Conservation (phyloP, 257 asterid species). For the Rauvolfia tetraphylla region DNA sequence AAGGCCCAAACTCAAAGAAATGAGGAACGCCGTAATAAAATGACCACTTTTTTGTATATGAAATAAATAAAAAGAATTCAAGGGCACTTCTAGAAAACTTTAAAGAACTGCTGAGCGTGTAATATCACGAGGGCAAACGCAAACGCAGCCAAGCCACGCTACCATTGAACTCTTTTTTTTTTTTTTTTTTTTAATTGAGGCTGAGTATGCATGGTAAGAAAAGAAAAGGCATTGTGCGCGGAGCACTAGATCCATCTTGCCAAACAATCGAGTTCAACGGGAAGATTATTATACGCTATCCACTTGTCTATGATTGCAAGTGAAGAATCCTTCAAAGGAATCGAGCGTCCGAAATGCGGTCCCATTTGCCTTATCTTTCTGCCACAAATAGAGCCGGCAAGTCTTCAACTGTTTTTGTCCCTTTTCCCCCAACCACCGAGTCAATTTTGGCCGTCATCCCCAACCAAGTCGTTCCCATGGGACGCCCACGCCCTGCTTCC, state of each 20-base stretch:
- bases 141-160: too few relatives aligned
- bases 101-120: too few relatives aligned
- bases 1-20: too few relatives aligned
- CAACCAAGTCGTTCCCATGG: constrained; percentile 17
- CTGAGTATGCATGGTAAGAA: too few relatives aligned
- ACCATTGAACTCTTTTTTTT: too few relatives aligned
- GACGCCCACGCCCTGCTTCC: not conserved
- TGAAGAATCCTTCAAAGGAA: not conserved
- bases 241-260: not conserved
- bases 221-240: too few relatives aligned
- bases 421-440: constrained; percentile 23
- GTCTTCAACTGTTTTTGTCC: constrained; percentile 27
- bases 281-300: not conserved
- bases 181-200: too few relatives aligned
- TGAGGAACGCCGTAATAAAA: too few relatives aligned
- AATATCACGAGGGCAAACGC: too few relatives aligned
- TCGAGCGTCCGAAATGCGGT: constrained; percentile 5
- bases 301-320: not conserved
- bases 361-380: constrained; percentile 28
- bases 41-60: too few relatives aligned
- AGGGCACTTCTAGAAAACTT: too few relatives aligned
- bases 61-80: too few relatives aligned
- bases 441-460: constrained; percentile 22
- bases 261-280: not conserved
- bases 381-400: constrained; percentile 35